A percentile compares a stretch with the other conserved stretches of the same genome.
Evolutionary conservation across 2,329 filamentous ascomycete genomes (phyloP).

Genomic region (Blastomyces percursus): DNA sequence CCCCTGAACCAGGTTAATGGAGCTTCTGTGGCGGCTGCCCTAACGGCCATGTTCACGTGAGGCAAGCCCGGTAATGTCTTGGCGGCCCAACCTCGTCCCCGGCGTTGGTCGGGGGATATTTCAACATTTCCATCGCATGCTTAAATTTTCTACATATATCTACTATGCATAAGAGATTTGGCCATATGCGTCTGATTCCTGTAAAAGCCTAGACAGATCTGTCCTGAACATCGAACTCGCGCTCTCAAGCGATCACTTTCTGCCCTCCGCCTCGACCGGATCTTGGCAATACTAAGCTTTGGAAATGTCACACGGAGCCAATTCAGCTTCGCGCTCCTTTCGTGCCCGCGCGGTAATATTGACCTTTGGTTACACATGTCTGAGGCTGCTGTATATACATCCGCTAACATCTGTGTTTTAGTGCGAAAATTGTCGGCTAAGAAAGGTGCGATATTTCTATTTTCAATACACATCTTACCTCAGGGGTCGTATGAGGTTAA

Average conservation of each 20-base stretch:
- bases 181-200: too few species aligned
- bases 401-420: conserved; percentile 5
- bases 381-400: not conserved
- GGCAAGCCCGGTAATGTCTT: not conserved
- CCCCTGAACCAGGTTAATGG: too few species aligned
- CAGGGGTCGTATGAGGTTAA: not conserved
- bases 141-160: not conserved
- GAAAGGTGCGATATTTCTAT: conserved; percentile 16
- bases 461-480: not conserved
- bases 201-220: not conserved
- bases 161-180: not conserved
- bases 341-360: conserved; percentile 18
- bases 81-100: not conserved
- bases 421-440: conserved; percentile 22
- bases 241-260: not conserved
- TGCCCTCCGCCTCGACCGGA: not conserved
- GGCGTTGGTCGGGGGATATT: not conserved
- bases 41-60: not conserved
- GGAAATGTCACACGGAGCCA: not conserved
- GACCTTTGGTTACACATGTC: not conserved
- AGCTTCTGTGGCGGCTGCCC: too few species aligned
- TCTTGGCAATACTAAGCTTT: not conserved
- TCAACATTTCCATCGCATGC: not conserved
- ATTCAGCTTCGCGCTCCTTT: conserved; percentile 12
- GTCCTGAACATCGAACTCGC: not conserved